A percentile compares a stretch with the other conserved stretches of the same genome.
Evolutionary conservation across 352 stramenopile genomes (phyloP).

Genomic region (Pythium grandisporangium): DNA sequence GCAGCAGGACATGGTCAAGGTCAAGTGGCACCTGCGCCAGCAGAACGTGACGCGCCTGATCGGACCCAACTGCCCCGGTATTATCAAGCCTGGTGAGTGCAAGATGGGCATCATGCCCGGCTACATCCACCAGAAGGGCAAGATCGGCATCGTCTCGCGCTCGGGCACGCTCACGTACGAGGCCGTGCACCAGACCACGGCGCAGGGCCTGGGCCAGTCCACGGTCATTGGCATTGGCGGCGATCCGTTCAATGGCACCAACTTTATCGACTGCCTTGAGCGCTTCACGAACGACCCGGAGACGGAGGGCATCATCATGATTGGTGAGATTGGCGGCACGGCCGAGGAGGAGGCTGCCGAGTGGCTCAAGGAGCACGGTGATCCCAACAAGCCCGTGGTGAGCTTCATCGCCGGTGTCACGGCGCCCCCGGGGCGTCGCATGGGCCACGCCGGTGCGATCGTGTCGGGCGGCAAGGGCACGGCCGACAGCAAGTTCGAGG

Average conservation of each 20-base stretch:
- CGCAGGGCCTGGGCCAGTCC: slow-evolving; percentile 94
- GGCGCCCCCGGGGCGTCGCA: slow-evolving; percentile 96
- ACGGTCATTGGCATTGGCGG: slow-evolving; percentile 99
- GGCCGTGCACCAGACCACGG: slow-evolving; percentile 97
- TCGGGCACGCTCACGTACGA: slow-evolving; percentile 99
- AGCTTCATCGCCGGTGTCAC: slow-evolving; percentile 99
- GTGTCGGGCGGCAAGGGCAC: slow-evolving; percentile 98
- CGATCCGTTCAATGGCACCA: slow-evolving; percentile 99
- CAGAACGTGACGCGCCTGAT: slow-evolving; percentile 96
- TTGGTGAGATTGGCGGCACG: slow-evolving; percentile 98
- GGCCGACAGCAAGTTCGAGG: slow-evolving; percentile 96
- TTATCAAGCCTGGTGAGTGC: slow-evolving; percentile 99
- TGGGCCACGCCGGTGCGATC: slow-evolving; percentile 99
- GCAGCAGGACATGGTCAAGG: slow-evolving; percentile 99
- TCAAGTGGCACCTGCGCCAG: slow-evolving; percentile 93
- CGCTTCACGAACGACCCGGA: slow-evolving; percentile 98
- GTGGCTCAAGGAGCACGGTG: slow-evolving; percentile 96
- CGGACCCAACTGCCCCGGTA: slow-evolving; percentile 99
- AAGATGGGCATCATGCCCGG: slow-evolving; percentile 99
- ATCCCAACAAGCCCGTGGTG: slow-evolving; percentile 99
- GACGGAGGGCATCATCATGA: slow-evolving; percentile 99
- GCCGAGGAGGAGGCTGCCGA: slow-evolving; percentile 98
- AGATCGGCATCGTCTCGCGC: slow-evolving; percentile 98
- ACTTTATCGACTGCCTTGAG: slow-evolving; percentile 99
- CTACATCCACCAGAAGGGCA: slow-evolving; percentile 98